Percentiles rank a stretch among this genome's conserved stretches.
These are phyloP conservation scores for Candida berthetii DNA, from an alignment of 805 yeast species.

Conservation along the genomic window DNA sequence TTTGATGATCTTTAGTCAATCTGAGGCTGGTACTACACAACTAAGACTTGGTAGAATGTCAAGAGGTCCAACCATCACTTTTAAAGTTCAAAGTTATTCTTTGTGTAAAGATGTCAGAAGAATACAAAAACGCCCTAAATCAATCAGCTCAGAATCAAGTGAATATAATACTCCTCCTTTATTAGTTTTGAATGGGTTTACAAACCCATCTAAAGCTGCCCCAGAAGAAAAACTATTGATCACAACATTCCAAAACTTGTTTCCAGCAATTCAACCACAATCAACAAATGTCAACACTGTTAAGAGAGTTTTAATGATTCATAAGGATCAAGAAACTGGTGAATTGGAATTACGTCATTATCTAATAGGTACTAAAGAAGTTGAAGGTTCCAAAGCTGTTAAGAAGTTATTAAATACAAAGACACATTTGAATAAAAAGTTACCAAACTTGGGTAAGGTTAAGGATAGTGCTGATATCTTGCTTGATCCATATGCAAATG, in stretches of 20 bases:
- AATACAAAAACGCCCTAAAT: conserved; percentile 71
- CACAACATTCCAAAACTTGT: conserved; percentile 90
- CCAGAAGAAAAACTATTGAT: conserved; percentile 76
- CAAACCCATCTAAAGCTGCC: conserved; percentile 53
- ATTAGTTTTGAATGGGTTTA: conserved; percentile 88
- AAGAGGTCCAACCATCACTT: conserved; percentile 89
- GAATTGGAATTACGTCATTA: conserved; percentile 85
- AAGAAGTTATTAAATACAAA: conserved; percentile 64
- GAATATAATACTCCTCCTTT: conserved; percentile 80
- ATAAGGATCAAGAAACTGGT: conserved; percentile 65
- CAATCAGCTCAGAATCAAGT: conserved; percentile 53
- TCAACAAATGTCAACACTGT: conserved; percentile 67
- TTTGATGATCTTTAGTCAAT: conserved; percentile 79
- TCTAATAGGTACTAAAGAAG: conserved; percentile 78
- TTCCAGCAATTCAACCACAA: conserved; percentile 92
- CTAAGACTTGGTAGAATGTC: conserved; percentile 84
- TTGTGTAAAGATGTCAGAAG: conserved; percentile 73
- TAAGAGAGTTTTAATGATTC: conserved; percentile 78
- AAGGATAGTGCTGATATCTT: conserved; percentile 79
- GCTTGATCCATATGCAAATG: conserved; percentile 76
- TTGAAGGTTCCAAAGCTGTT: conserved; percentile 68
- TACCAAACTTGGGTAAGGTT: conserved; percentile 66
- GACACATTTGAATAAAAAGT: conserved; percentile 47
- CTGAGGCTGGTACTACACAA: conserved; percentile 74
- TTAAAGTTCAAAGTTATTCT: conserved; percentile 71